Percentiles rank a stretch among this genome's conserved stretches.
Evolutionary conservation across 306 rosid genomes (phyloP).

Genomic region (Dalbergia cultrata): DNA sequence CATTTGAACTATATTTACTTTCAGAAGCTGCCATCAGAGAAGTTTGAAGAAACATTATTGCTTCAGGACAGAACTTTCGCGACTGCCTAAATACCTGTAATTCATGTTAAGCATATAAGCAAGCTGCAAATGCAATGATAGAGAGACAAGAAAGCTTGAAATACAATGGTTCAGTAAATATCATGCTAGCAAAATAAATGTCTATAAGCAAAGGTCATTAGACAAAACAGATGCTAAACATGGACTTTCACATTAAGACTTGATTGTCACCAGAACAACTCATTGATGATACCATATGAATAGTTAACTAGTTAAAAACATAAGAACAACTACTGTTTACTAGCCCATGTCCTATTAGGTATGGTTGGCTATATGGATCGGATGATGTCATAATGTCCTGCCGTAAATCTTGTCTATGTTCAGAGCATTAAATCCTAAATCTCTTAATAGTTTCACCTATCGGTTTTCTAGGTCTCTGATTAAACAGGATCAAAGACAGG

Average conservation of each 20-base stretch:
- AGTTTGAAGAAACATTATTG: slow-evolving; percentile 71
- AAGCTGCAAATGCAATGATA: slow-evolving; percentile 37
- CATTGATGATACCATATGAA: no score
- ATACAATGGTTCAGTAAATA: slow-evolving; percentile 26
- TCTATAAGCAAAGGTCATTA: slow-evolving; percentile 31
- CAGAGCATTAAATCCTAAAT: no score
- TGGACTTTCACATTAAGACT: not conserved
- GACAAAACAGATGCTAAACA: slow-evolving; percentile 15
- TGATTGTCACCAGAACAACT: no score
- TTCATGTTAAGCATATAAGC: slow-evolving; percentile 42
- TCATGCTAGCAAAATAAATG: not conserved
- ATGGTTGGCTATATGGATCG: no score
- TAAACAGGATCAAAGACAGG: no score
- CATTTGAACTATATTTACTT: slow-evolving; percentile 47
- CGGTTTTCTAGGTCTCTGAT: no score
- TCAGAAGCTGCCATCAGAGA: slow-evolving; percentile 66
- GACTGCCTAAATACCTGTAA: slow-evolving; percentile 79
- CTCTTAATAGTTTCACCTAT: no score
- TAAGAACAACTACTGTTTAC: no score
- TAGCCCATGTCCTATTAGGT: no score
- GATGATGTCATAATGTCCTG: no score
- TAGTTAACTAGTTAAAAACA: no score
- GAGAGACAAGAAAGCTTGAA: slow-evolving; percentile 16
- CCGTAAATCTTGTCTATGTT: no score
- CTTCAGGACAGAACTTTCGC: slow-evolving; percentile 86